phyloP scores from a whole-genome alignment of 169 alveolate species.

The Plasmodium billcollinsi region DNA sequence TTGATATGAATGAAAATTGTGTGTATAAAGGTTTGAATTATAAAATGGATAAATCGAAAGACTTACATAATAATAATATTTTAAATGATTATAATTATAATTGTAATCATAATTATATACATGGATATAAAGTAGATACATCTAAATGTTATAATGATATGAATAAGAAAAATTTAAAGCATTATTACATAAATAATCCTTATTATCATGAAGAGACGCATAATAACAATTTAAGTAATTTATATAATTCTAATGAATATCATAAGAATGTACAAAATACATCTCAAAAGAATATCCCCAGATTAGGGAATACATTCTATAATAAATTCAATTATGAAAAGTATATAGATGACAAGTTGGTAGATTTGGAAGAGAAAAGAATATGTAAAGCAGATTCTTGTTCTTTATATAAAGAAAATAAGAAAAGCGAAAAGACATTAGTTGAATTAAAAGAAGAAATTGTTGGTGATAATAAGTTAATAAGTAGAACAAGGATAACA shows the following conservation, averaged over 20 bases:
- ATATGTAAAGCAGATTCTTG: background rate
- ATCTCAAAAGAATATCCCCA: background rate
- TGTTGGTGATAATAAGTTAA: conserved; percentile 5
- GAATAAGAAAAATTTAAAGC: too few relatives aligned
- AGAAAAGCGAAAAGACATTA: conserved; percentile 25
- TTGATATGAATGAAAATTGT: background rate
- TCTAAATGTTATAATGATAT: too few relatives aligned
- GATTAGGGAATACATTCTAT: background rate
- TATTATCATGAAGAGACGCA: too few relatives aligned
- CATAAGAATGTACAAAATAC: too few relatives aligned
- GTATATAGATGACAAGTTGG: conserved; percentile 24
- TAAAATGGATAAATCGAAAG: too few relatives aligned
- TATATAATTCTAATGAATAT: too few relatives aligned
- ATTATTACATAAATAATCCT: too few relatives aligned
- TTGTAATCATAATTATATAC: too few relatives aligned
- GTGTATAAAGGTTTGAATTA: background rate
- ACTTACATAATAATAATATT: too few relatives aligned
- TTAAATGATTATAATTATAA: too few relatives aligned
- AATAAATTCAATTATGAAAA: conserved; percentile 13
- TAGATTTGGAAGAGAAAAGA: conserved; percentile 11
- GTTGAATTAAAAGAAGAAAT: conserved; percentile 38
- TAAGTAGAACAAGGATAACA: conserved; percentile 28
- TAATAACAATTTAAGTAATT: too few relatives aligned
- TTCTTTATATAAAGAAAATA: background rate
- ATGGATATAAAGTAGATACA: too few relatives aligned